phyloP scores from a whole-genome alignment of 805 yeast genomes.

The Yamadazyma nakazawae region DNA sequence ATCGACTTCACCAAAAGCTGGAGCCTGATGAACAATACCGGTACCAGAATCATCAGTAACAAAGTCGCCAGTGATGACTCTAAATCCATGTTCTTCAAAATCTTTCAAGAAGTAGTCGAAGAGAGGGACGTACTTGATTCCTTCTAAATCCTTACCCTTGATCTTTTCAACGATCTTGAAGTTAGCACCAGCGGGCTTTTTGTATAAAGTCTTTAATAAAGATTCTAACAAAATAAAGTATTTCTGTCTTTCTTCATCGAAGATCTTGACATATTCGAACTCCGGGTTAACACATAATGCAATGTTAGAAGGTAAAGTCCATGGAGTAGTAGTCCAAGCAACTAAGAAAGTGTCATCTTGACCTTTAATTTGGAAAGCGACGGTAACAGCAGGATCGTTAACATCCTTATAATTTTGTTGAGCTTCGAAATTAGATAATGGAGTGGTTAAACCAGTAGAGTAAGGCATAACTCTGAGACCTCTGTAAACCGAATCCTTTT shows the following conservation, averaged over 20 bases:
- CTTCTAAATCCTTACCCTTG: constrained; percentile 76
- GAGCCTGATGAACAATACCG: constrained; percentile 98
- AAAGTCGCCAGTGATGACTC: constrained; percentile 76
- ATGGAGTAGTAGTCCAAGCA: constrained; percentile 99
- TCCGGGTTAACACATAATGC: constrained; percentile 89
- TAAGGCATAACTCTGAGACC: constrained; percentile 99
- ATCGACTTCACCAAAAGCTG: constrained; percentile 99
- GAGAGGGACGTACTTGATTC: constrained; percentile 76
- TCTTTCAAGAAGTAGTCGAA: constrained; percentile 76
- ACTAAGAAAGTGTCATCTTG: constrained; percentile 82
- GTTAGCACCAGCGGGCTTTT: constrained; percentile 90
- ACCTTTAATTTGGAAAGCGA: constrained; percentile 77
- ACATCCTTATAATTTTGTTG: constrained; percentile 98
- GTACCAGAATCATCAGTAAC: constrained; percentile 96
- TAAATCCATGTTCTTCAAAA: constrained; percentile 76
- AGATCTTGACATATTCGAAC: constrained; percentile 87
- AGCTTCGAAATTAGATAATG: constrained; percentile 96
- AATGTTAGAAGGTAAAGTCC: constrained; percentile 96
- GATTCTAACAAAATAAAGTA: constrained; percentile 83
- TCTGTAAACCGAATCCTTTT: constrained; percentile 86
- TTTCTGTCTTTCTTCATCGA: constrained; percentile 80
- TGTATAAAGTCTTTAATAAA: constrained; percentile 79
- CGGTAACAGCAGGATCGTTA: constrained; percentile 91
- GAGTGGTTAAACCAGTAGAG: constrained; percentile 95
- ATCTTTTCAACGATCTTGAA: constrained; percentile 77